Base-by-base conservation (phyloP, 768 basidiomycete genomes). In the Trametes meyenii region DNA sequence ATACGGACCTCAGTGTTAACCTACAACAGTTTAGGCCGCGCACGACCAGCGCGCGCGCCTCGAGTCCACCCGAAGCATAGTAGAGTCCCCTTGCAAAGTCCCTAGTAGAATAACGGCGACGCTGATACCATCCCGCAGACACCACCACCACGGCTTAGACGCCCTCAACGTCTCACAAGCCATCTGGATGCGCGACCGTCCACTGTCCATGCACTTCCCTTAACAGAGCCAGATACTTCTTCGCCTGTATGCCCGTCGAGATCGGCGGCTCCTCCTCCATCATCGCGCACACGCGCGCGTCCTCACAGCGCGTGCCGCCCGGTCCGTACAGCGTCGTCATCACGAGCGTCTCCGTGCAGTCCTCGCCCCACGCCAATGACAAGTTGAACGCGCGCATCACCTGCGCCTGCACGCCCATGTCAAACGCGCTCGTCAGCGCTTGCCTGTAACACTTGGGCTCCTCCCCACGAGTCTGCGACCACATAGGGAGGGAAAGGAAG, bases 291-390 rank as follows among this genome's bases (percentile, higher is more conserved):
- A 88, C 81, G 23, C 77, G 73, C 24, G 77, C 65, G 63, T 88
- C 82, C 69, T 80, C 78, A 56, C 72, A 74, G 29, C 80, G 79
- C 24, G 70, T 72, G 6, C 87, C 87, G 10, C 78, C 71, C 29
- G 80, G 78, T 2, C 89, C 89, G 66, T 89, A 90, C 54, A 82
- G 72, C 17, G 67, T 70, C 43, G 88, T 71, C 39, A 90, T 80
- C 11, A 58, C 49, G 50, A 85, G 71, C 6, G 81, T 83, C 64
- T 85, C 85, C 16, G 73, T 72, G 69, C 84, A 85, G 29, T 78
- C 77, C 11, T 76, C 68, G 2, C 79, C 77, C 76, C 80, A 86
- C 38, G 68, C 55, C 21, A 51, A n/a, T 35, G 79, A 75, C 16
- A 87, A 68, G 19, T 75, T 74, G 51, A 90, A 74, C 8, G 83